These are phyloP conservation scores for Parachaetomium inaequale DNA, from an alignment of 495 filamentous ascomycete genomes.

Conservation along the genomic window DNA sequence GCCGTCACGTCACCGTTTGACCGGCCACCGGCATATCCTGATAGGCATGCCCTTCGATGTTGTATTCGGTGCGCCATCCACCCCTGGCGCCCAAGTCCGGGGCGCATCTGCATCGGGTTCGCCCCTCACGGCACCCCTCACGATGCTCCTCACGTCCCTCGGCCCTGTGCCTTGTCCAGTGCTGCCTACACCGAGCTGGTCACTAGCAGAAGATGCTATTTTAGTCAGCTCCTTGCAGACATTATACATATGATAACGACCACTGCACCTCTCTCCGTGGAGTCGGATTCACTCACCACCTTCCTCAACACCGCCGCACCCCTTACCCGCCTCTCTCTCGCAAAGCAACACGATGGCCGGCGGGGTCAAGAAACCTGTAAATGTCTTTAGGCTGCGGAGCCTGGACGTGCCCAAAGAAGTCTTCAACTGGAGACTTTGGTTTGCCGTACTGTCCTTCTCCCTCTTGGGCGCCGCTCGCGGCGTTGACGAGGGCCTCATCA, in stretches of 20 bases:
- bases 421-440: conserved; percentile 64
- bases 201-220: not conserved
- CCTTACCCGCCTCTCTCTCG: not conserved
- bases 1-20: not conserved
- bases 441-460: conserved; percentile 63
- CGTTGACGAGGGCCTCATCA: conserved; percentile 73
- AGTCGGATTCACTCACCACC: not conserved
- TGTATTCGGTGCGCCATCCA: not conserved
- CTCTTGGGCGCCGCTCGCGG: conserved; percentile 66
- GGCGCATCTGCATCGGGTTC: not conserved
- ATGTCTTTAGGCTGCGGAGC: conserved; percentile 59
- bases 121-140: not conserved
- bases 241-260: not conserved
- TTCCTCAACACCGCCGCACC: not conserved
- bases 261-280: not conserved
- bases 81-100: not conserved
- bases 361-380: conserved; percentile 62
- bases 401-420: conserved; percentile 53
- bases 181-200: too few relatives aligned
- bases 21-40: not conserved
- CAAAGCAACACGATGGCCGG: conserved; percentile 49
- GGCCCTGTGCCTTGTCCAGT: not conserved
- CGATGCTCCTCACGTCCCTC: not conserved
- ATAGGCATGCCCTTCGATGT: not conserved
- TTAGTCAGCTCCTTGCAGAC: not conserved